phyloP scores from a whole-genome alignment of 768 basidiomycete species.

The Podaxis sp. region DNA sequence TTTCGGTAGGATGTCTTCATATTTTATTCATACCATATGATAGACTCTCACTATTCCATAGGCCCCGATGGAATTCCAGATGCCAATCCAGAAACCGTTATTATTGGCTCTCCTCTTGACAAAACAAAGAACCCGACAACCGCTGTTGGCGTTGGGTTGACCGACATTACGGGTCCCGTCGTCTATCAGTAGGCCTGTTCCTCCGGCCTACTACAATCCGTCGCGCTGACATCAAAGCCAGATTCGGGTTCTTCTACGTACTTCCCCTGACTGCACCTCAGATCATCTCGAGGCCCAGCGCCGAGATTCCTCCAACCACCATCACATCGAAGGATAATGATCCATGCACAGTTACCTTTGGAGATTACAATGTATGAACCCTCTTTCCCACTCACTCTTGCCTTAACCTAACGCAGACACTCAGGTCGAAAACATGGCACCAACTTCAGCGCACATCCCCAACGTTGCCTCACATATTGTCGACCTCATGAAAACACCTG shows the following conservation, averaged over 20 bases:
- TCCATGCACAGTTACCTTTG: conserved; percentile 48
- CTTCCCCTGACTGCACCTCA: conserved; percentile 56
- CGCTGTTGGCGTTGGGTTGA: conserved; percentile 44
- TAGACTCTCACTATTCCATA: conserved; percentile 21
- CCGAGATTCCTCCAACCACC: conserved; percentile 36
- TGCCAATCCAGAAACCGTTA: conserved; percentile 56
- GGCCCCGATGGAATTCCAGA: conserved; percentile 52
- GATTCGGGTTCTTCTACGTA: conserved; percentile 56
- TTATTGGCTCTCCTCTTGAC: conserved; percentile 56
- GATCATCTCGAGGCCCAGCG: conserved; percentile 39
- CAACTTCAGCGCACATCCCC: conserved; percentile 46
- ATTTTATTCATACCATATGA: neutral
- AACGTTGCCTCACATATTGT: conserved; percentile 55
- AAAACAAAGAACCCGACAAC: conserved; percentile 48
- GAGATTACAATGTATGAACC: conserved; percentile 56
- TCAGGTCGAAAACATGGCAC: conserved; percentile 58
- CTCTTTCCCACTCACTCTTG: neutral
- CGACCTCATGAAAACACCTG: conserved; percentile 47
- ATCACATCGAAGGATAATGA: conserved; percentile 34
- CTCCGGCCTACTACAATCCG: neutral
- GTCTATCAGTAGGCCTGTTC: conserved; percentile 44
- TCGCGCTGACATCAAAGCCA: conserved; percentile 12
- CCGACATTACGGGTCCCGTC: conserved; percentile 56
- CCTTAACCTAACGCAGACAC: conserved; percentile 1
- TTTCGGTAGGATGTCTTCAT: conserved; percentile 32